Conservation (phyloP, 768 basidiomycete genomes). For the Tricholoma bakamatsutake region DNA sequence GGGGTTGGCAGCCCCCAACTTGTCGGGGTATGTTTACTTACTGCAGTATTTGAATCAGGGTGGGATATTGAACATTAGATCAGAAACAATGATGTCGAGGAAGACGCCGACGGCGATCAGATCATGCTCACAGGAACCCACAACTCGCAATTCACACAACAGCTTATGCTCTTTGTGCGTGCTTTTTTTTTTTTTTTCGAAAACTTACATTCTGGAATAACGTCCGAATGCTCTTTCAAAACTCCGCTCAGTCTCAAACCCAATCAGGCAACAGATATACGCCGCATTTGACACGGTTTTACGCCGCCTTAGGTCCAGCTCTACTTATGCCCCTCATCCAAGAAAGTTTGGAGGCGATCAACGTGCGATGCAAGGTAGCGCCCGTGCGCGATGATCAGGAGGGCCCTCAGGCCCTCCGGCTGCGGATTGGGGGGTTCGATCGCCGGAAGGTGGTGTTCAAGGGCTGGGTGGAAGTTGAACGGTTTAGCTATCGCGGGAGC, state of each 20-base stretch:
- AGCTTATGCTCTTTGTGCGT: slow-evolving; percentile 77
- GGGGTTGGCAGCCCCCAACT: slow-evolving; percentile 56
- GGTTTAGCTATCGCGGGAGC: slow-evolving; percentile 41
- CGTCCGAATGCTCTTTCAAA: too few species aligned
- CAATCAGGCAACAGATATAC: slow-evolving; percentile 68
- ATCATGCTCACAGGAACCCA: slow-evolving; percentile 52
- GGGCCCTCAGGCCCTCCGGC: slow-evolving; percentile 20
- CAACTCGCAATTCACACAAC: slow-evolving; percentile 73
- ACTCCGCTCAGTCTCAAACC: slow-evolving; percentile 62
- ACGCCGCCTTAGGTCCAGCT: slow-evolving; percentile 50
- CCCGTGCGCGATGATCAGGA: slow-evolving; percentile 15
- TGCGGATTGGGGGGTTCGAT: slow-evolving; percentile 70
- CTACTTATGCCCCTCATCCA: slow-evolving; percentile 49
- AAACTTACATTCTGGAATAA: too few species aligned
- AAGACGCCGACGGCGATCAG: slow-evolving; percentile 51
- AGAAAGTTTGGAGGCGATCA: slow-evolving; percentile 41
- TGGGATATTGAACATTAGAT: too few species aligned
- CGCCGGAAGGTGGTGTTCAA: slow-evolving; percentile 57
- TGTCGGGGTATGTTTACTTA: slow-evolving; percentile 33
- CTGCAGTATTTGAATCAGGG: slow-evolving; percentile 9
- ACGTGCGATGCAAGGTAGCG: slow-evolving; percentile 45
- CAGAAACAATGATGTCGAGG: slow-evolving; percentile 5
- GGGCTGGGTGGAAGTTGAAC: slow-evolving; percentile 71
- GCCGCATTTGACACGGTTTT: slow-evolving; percentile 79
- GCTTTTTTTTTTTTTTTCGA: neutral